These are phyloP conservation scores for Diaporthe humulicola DNA, from an alignment of 2,329 filamentous ascomycete species.

Conservation along the genomic window DNA sequence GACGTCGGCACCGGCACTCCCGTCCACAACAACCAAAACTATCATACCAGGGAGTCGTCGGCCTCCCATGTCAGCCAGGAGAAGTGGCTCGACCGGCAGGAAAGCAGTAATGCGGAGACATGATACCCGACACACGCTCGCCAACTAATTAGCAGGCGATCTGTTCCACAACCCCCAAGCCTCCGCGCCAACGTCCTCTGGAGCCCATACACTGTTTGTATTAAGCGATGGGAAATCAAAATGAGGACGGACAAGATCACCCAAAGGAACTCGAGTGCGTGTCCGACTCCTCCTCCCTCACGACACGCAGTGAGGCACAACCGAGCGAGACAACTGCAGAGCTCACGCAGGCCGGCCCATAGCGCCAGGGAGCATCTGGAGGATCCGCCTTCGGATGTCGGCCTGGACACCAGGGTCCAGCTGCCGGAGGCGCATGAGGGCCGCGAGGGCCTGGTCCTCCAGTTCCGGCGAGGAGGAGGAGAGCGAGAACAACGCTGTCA, in stretches of 20 bases:
- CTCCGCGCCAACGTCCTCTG: no score
- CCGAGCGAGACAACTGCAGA: background rate
- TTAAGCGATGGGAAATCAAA: background rate
- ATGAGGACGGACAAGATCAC: rapidly evolving
- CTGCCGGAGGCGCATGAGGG: background rate
- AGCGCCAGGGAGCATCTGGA: background rate
- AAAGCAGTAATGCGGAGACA: background rate
- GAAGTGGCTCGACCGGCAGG: background rate
- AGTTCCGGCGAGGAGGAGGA: background rate
- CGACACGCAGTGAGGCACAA: background rate
- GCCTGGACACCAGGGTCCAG: background rate
- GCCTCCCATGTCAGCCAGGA: background rate
- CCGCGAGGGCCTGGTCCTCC: background rate
- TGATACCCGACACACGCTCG: background rate
- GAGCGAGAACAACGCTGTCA: background rate
- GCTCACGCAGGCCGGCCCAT: background rate
- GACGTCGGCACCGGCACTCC: background rate
- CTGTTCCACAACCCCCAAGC: background rate
- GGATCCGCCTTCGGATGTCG: background rate
- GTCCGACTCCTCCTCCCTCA: rapidly evolving
- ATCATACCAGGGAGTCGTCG: background rate
- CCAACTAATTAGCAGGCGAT: no score
- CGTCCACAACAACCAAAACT: background rate
- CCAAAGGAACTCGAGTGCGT: background rate
- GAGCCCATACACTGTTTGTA: background rate